Percentiles rank a stretch among this genome's conserved stretches.
Conservation (phyloP, 202 grass and related monocot genomes). For the Zizania palustris region DNA sequence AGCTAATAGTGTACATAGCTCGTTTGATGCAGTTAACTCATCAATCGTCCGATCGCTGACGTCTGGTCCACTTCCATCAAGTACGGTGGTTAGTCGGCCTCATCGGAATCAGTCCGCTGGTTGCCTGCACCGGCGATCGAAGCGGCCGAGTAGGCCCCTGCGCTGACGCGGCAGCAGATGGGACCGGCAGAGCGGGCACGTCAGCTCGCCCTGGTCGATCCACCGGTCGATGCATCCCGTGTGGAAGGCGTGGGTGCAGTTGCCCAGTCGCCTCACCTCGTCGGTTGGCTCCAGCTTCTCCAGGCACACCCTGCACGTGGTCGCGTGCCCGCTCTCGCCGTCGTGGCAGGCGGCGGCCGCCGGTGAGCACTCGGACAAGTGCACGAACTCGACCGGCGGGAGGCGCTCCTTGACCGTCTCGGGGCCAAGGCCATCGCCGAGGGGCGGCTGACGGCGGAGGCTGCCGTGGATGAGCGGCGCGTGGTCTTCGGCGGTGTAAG, state of each 20-base stretch:
- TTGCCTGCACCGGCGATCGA: too few relatives aligned
- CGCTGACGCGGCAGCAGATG: slow-evolving; percentile 49
- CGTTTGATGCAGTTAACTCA: too few relatives aligned
- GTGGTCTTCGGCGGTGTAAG: slow-evolving; percentile 46
- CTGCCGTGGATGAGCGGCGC: slow-evolving; percentile 33
- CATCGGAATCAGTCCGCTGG: slow-evolving; percentile 35
- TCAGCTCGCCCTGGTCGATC: slow-evolving; percentile 64
- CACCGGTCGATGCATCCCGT: slow-evolving; percentile 62
- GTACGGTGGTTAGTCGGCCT: slow-evolving; percentile 34
- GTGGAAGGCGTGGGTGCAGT: slow-evolving; percentile 69
- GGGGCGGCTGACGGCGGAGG: background rate
- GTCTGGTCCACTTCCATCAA: too few relatives aligned
- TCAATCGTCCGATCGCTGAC: too few relatives aligned
- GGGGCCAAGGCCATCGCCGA: slow-evolving; percentile 14
- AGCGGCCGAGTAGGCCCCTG: slow-evolving; percentile 30
- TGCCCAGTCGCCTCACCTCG: slow-evolving; percentile 61
- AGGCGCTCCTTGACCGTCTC: slow-evolving; percentile 60
- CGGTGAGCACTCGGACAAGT: slow-evolving; percentile 9
- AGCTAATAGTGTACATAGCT: too few relatives aligned
- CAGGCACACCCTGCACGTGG: slow-evolving; percentile 60
- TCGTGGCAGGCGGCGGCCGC: too few relatives aligned
- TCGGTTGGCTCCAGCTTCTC: slow-evolving; percentile 51
- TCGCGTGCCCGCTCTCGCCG: too few relatives aligned
- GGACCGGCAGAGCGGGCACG: slow-evolving; percentile 62
- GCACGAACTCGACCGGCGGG: slow-evolving; percentile 45